Evolutionary conservation across 2,329 filamentous ascomycete species (phyloP), one percentile per base, ranked within the genome.

Genomic region (Exophiala phaeomuriformis): DNA sequence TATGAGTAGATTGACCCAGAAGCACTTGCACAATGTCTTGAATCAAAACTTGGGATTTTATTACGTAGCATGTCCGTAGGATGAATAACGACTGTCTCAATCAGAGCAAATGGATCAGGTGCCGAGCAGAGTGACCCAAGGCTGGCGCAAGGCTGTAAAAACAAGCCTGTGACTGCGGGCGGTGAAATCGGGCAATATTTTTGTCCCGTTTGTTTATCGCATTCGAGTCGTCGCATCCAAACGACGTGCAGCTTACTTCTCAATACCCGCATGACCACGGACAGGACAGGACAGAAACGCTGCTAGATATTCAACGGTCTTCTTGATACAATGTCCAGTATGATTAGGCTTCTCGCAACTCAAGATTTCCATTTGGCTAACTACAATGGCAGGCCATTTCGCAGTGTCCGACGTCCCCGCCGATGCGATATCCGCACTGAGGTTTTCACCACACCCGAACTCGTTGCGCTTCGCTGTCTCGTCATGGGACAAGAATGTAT

Each of bases 401-500:
- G 86, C 93, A 71, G 80, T 96, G 66, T 78, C 83, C 56, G 82
- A 88, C 64, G 84, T 90, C 44, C 93, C 93, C 7, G 80, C 79
- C 63, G 93, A 98, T 72, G 88, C 86, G 64, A 86, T 97, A 64
- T 95, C 91, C 45, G 79, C 89, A 28, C 76, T 97, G 65, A 83
- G 83, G 66, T 98, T 95, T 77, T 88, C 90, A 61, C 87, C 89
- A 35, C 74, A 78, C 60, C 86, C 89, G 28, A 73, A 78, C 57
- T 82, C 84, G n/a, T 79, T 84, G 50, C 85, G 84, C 63, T 79
- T 98, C 36, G 81, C 94, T n/a, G 90, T 91, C 63, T 86, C 90
- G 7, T 95, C 90, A 52, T 98, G 93, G 93, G 91, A 97, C 72
- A 88, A 84, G 71, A 82, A 88, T 68, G 82, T 95, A 52, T 95